Evolutionary conservation across 257 asterid species (phyloP), one percentile per base, ranked within the genome.

Genomic region (Lycium barbarum): DNA sequence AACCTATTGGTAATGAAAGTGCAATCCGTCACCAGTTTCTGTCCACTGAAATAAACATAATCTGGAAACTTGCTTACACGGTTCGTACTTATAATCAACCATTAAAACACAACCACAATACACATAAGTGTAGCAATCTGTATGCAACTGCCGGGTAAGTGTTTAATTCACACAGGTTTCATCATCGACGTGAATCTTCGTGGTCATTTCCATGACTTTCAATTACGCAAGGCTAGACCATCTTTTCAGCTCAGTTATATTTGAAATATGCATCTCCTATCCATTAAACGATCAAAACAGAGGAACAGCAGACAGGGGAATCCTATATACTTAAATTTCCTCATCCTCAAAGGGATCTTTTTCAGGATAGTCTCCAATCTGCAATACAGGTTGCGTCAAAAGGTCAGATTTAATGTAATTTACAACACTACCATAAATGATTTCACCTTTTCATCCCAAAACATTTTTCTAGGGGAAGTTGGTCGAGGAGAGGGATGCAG

Each of bases 291-390:
- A 45, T 74, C 43, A 49, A 74, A 12, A 0, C 61, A 26, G 47
- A 47, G 18, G 81, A 73, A 51, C 61, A 73, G 43, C 40, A 74
- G 13, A 47, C 13, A 3, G 17, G 43, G 43, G 12, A 74, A 12
- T 74, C 59, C 13, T 74, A 47, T 26, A 6, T 10, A 86, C 79
- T 93, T 87, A 94, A 86, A 94, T 92, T 88, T 96, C 98, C 17
- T 96, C 98, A 55, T 96, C 98, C 88, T 95, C 98, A 18, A 96
- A 93, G 2, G 95, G 98, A 88, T 96, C 98, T 47, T 92, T 91
- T 89, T 93, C 98, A 22, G 99, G 98, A 55, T 92, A 93, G 89
- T 93, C 98, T 13, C 98, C 98, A 66, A 93, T 97, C 99, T 95
- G 95, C 82, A 70, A 84, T 53, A 61, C 51, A 35, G 78, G 22